Conservation (phyloP, 345 rosid genomes). For the Syzygium jambos region DNA sequence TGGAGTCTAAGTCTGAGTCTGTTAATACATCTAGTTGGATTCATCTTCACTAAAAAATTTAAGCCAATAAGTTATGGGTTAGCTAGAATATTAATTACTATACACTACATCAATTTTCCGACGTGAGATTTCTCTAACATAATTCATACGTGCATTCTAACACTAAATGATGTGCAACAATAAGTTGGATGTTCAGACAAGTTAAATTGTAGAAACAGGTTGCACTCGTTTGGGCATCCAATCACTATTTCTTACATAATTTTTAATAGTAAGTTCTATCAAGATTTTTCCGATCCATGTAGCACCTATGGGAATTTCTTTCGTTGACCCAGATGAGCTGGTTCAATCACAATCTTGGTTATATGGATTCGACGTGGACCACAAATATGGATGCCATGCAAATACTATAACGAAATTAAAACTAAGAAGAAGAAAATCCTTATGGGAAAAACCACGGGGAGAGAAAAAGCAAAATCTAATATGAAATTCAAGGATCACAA, state of each 20-base stretch:
- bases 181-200: not conserved
- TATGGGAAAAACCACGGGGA: too few species aligned
- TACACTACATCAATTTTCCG: too few species aligned
- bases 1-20: too few species aligned
- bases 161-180: not conserved
- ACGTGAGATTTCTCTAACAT: too few species aligned
- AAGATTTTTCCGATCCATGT: not conserved
- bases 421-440: too few species aligned
- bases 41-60: too few species aligned
- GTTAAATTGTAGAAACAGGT: not conserved
- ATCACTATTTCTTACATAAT: not conserved
- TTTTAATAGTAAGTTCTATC: not conserved
- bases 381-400: not conserved
- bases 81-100: too few species aligned
- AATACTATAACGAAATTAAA: not conserved
- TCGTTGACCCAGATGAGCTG: not conserved
- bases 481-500: too few species aligned
- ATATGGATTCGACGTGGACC: not conserved
- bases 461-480: too few species aligned
- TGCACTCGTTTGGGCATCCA: not conserved
- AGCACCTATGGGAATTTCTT: not conserved
- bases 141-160: too few species aligned
- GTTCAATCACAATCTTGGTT: not conserved
- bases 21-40: too few species aligned
- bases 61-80: too few species aligned